Percentiles rank a stretch among this genome's conserved stretches.
Conservation (phyloP, 2,329 filamentous ascomycete genomes). For the Penicillium sp. region DNA sequence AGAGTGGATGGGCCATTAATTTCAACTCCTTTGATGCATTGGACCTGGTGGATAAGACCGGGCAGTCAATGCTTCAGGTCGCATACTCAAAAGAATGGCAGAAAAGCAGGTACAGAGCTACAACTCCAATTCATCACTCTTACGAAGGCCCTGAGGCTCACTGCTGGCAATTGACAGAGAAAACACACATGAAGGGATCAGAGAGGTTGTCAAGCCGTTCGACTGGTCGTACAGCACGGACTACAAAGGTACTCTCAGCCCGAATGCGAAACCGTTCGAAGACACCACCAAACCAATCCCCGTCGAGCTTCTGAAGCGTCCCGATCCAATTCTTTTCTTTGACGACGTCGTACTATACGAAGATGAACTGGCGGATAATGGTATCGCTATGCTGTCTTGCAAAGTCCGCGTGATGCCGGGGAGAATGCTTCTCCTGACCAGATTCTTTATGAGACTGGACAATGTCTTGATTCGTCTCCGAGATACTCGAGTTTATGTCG, state of each 20-base stretch:
- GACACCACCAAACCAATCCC: constrained; percentile 61
- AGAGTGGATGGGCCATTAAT: constrained; percentile 68
- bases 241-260: constrained; percentile 66
- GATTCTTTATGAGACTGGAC: constrained; percentile 90
- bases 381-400: constrained; percentile 81
- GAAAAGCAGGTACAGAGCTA: constrained; percentile 53
- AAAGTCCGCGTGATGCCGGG: constrained; percentile 92
- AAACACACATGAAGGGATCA: constrained; percentile 77
- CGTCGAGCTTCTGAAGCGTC: constrained; percentile 75
- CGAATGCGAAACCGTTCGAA: constrained; percentile 37
- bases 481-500: constrained; percentile 87
- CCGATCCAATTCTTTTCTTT: constrained; percentile 93
- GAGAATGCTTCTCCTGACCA: constrained; percentile 73
- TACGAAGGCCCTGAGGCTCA: constrained; percentile 33
- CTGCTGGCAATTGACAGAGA: constrained; percentile 49
- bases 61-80: constrained; percentile 83
- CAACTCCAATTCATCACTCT: neutral
- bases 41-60: constrained; percentile 90
- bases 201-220: constrained; percentile 90
- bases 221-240: constrained; percentile 96
- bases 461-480: constrained; percentile 80
- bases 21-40: constrained; percentile 87
- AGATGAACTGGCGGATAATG: constrained; percentile 96
- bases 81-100: constrained; percentile 89
- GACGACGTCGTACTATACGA: constrained; percentile 96